Base-by-base conservation (phyloP, 1,284 basidiomycete genomes). In the Trichosporon sp. region DNA sequence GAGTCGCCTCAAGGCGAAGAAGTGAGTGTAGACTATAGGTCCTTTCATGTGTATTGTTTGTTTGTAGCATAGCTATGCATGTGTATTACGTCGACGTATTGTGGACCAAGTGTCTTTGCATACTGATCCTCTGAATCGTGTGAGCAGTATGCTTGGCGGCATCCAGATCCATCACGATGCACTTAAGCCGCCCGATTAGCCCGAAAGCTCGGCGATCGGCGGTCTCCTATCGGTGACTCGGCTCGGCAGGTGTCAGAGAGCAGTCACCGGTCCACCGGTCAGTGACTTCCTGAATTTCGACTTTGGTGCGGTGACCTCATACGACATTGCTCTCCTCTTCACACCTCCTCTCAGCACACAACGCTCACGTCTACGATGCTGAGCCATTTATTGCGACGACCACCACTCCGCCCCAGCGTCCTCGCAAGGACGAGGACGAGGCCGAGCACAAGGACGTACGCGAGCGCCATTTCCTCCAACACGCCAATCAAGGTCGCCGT, bases 401-500 rank as follows among this genome's bases (percentile, higher is more conserved):
- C n/a, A n/a, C n/a, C n/a, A n/a, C n/a, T n/a, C n/a, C n/a, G n/a
- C n/a, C n/a, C n/a, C n/a, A n/a, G n/a, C n/a, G n/a, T n/a, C n/a
- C n/a, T n/a, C n/a, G n/a, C n/a, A n/a, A n/a, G n/a, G n/a, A n/a
- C n/a, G n/a, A n/a, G n/a, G n/a, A n/a, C n/a, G n/a, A n/a, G n/a
- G n/a, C n/a, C n/a, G n/a, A n/a, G n/a, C n/a, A n/a, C n/a, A n/a
- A n/a, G n/a, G n/a, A n/a, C n/a, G n/a, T n/a, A n/a, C n/a, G n/a
- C n/a, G n/a, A n/a, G n/a, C n/a, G n/a, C n/a, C n/a, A n/a, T n/a
- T n/a, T n/a, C n/a, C n/a, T n/a, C 46, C 32, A 33, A 23, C 31
- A 7, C 58, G 14, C 76, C 78, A 5, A 70, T 81, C 60, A 80
- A 79, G 60, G 69, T 81, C 34, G 80, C 80, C 25, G 75, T 80